Percentiles rank a stretch among this genome's conserved stretches.
Conservation (phyloP, 805 yeast genomes). For the Pachysolen tannophilus region DNA sequence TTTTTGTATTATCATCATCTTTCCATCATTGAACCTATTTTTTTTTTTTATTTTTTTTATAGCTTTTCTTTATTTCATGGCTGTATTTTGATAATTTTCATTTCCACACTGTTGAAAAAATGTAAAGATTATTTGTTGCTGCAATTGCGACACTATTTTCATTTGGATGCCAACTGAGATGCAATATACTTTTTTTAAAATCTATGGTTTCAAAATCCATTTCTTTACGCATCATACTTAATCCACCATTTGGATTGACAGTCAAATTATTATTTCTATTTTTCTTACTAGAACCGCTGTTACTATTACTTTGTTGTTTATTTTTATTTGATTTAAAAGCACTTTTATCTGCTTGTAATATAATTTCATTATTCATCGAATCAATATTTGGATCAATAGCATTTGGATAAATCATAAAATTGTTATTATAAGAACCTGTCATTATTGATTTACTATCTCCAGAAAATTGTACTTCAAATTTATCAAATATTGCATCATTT, state of each 20-base stretch:
- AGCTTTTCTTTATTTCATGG: no score
- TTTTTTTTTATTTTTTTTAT: no score
- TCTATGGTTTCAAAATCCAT: constrained; percentile 78
- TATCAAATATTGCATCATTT: constrained; percentile 96
- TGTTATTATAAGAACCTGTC: constrained; percentile 97
- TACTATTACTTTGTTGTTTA: constrained; percentile 29
- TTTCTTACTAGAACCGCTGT: constrained; percentile 23
- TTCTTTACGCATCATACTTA: constrained; percentile 43
- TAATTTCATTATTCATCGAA: constrained; percentile 50
- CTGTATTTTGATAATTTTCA: no score
- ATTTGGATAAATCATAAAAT: constrained; percentile 93
- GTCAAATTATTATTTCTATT: constrained; percentile 9
- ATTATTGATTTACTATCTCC: constrained; percentile 89
- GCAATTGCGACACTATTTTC: constrained; percentile 97
- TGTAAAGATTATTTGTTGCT: constrained; percentile 90
- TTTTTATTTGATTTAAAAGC: constrained; percentile 78
- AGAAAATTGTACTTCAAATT: constrained; percentile 91
- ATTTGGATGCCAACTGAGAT: constrained; percentile 96
- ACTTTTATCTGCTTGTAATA: constrained; percentile 94
- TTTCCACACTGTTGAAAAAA: constrained; percentile 74
- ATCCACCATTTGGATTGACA: constrained; percentile 3
- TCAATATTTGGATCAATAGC: constrained; percentile 39
- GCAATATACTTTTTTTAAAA: constrained; percentile 89
- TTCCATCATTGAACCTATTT: no score
- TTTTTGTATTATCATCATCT: no score